Percentiles rank a stretch among this genome's conserved stretches.
These are phyloP conservation scores for Macrolepiota dolichaula DNA, from an alignment of 768 basidiomycete genomes.

Conservation along the genomic window DNA sequence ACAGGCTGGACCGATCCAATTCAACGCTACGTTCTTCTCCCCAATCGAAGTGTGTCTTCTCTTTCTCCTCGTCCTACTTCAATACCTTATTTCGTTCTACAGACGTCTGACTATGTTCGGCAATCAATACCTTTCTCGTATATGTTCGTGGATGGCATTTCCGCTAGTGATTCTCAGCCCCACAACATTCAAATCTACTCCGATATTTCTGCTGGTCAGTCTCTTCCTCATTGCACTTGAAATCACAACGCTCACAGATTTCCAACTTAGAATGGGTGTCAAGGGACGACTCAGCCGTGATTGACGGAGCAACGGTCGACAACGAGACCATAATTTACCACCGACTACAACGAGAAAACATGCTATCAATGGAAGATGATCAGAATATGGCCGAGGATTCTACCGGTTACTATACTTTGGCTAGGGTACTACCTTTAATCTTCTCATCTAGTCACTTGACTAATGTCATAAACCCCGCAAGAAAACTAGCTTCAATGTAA, in stretches of 20 bases:
- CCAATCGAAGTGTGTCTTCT: slow-evolving; percentile 46
- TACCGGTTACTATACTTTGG: no score
- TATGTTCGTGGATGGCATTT: slow-evolving; percentile 25
- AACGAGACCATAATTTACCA: slow-evolving; percentile 36
- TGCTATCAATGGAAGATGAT: slow-evolving; percentile 27
- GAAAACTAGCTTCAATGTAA: no score
- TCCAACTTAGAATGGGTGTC: slow-evolving; percentile 29
- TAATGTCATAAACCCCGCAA: no score
- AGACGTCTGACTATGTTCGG: slow-evolving; percentile 43
- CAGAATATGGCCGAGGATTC: no score
- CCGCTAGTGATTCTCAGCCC: slow-evolving; percentile 30
- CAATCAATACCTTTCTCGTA: slow-evolving; percentile 54
- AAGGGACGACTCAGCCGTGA: slow-evolving; percentile 24
- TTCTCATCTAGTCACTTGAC: no score
- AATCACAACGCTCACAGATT: neutral
- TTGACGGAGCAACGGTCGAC: slow-evolving; percentile 39
- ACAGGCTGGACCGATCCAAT: slow-evolving; percentile 48
- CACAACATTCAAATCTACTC: slow-evolving; percentile 44
- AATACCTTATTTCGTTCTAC: neutral
- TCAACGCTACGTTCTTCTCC: slow-evolving; percentile 50
- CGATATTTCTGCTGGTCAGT: slow-evolving; percentile 38
- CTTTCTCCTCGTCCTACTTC: neutral
- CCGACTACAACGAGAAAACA: slow-evolving; percentile 33
- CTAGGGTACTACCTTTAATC: no score
- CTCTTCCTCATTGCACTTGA: neutral